A percentile compares a stretch with the other conserved stretches of the same genome.
These are phyloP conservation scores for Dothiorella sarmentorum DNA, from an alignment of 2,329 filamentous ascomycete species.

Conservation along the genomic window DNA sequence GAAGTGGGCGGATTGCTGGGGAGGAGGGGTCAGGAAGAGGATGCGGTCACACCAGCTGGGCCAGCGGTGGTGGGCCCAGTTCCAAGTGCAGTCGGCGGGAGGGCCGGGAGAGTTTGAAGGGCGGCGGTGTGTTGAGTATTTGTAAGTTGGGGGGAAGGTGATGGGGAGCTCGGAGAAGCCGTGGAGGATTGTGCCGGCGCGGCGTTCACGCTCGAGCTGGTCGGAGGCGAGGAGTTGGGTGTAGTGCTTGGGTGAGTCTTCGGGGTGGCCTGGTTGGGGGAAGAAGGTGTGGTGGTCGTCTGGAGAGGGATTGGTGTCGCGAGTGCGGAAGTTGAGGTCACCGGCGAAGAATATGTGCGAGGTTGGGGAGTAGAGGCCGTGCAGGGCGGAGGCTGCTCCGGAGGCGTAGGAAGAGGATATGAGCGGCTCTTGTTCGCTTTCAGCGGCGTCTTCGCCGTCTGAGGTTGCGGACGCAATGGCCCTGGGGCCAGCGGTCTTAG, in stretches of 20 bases:
- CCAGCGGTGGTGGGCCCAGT: slow-evolving; percentile 78
- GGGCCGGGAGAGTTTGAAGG: slow-evolving; percentile 34
- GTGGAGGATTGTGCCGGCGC: slow-evolving; percentile 69
- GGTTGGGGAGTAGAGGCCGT: slow-evolving; percentile 69
- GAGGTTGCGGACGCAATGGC: not conserved
- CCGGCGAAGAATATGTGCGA: slow-evolving; percentile 83
- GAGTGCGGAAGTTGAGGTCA: slow-evolving; percentile 93
- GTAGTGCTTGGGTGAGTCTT: slow-evolving; percentile 59
- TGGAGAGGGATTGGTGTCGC: slow-evolving; percentile 59
- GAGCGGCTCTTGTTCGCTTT: slow-evolving; percentile 29
- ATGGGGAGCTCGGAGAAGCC: slow-evolving; percentile 72
- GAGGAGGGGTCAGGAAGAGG: slow-evolving; percentile 57
- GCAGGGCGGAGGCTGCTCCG: slow-evolving; percentile 39
- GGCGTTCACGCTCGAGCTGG: slow-evolving; percentile 72
- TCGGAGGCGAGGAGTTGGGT: slow-evolving; percentile 67
- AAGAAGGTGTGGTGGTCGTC: slow-evolving; percentile 55
- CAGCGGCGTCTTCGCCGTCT: not conserved
- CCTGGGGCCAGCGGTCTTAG: not conserved
- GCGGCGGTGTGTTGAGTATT: slow-evolving; percentile 58
- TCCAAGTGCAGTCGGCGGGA: slow-evolving; percentile 48
- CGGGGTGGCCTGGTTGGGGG: slow-evolving; percentile 56
- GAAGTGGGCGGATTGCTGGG: slow-evolving; percentile 48
- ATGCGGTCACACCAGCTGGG: slow-evolving; percentile 94
- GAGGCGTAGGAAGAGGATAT: slow-evolving; percentile 25
- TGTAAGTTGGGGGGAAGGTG: slow-evolving; percentile 88